Conservation (phyloP, 805 yeast genomes). For the Wickerhamomyces chaumierensis region DNA sequence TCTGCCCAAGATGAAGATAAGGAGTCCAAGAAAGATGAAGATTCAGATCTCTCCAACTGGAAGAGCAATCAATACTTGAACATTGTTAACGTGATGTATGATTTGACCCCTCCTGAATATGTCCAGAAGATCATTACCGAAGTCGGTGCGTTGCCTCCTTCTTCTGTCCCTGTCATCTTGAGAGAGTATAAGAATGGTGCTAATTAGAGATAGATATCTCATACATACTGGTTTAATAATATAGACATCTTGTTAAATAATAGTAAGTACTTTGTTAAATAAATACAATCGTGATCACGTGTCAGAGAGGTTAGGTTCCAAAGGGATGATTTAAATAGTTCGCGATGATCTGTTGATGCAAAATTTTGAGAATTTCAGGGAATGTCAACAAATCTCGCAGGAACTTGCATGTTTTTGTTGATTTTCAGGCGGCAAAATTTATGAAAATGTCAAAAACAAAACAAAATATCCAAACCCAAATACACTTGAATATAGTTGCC, state of each 20-base stretch:
- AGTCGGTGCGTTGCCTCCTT: slow-evolving; percentile 91
- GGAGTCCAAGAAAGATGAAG: slow-evolving; percentile 21
- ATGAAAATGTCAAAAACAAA: too few species aligned
- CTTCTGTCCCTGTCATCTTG: slow-evolving; percentile 94
- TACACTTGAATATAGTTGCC: too few species aligned
- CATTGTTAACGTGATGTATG: slow-evolving; percentile 80
- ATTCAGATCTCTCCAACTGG: slow-evolving; percentile 48
- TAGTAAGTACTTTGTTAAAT: too few species aligned
- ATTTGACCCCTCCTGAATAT: slow-evolving; percentile 86
- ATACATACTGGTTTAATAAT: too few species aligned
- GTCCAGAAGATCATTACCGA: slow-evolving; percentile 94
- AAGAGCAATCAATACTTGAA: slow-evolving; percentile 49
- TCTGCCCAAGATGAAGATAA: slow-evolving; percentile 13
- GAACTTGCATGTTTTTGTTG: too few species aligned
- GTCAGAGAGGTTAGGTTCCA: too few species aligned
- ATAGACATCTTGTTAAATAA: too few species aligned
- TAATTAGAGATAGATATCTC: background rate
- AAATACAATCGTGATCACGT: too few species aligned
- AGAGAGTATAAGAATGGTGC: slow-evolving; percentile 63
- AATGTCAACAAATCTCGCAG: background rate
- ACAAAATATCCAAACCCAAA: too few species aligned
- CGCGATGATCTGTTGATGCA: too few species aligned
- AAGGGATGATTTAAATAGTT: too few species aligned
- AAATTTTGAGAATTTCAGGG: background rate
- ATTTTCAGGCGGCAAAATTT: background rate